These are phyloP conservation scores for Coemansia sp. DNA, from an alignment of 192 early-diverging fungal genomes.

Conservation along the genomic window DNA sequence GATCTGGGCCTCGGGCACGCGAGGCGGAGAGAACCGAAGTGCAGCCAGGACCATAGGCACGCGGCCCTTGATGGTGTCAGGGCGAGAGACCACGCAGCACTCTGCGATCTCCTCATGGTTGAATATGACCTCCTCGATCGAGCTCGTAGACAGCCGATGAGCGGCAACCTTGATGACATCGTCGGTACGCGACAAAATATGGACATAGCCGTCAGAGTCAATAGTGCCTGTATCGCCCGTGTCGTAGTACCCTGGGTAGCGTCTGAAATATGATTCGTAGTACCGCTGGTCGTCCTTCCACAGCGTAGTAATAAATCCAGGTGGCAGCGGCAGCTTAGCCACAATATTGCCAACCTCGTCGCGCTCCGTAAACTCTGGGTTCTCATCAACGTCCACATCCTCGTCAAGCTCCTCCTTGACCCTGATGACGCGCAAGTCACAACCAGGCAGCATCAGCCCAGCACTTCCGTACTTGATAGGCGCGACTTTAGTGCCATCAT, in stretches of 20 bases:
- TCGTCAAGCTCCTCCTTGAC: slow-evolving; percentile 59
- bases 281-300: slow-evolving; percentile 82
- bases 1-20: slow-evolving; percentile 14
- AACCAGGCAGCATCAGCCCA: slow-evolving; percentile 78
- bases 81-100: slow-evolving; percentile 69
- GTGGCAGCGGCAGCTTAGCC: slow-evolving; percentile 78
- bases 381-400: slow-evolving; percentile 35
- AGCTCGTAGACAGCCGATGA: slow-evolving; percentile 81
- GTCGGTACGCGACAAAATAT: slow-evolving; percentile 71
- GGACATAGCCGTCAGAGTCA: slow-evolving; percentile 75
- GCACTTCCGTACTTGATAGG: slow-evolving; percentile 70
- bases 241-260: slow-evolving; percentile 82
- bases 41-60: slow-evolving; percentile 69
- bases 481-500: slow-evolving; percentile 33
- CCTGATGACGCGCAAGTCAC: slow-evolving; percentile 66
- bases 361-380: slow-evolving; percentile 52
- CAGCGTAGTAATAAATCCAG: slow-evolving; percentile 73
- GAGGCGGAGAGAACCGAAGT: slow-evolving; percentile 20
- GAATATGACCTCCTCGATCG: slow-evolving; percentile 75
- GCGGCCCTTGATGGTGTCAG: slow-evolving; percentile 69
- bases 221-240: slow-evolving; percentile 83
- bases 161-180: slow-evolving; percentile 88
- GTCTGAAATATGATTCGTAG: slow-evolving; percentile 68
- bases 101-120: slow-evolving; percentile 67
- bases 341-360: slow-evolving; percentile 78